Evolutionary conservation across 352 stramenopile species (phyloP).

Genomic region (Globisporangium barbulae): DNA sequence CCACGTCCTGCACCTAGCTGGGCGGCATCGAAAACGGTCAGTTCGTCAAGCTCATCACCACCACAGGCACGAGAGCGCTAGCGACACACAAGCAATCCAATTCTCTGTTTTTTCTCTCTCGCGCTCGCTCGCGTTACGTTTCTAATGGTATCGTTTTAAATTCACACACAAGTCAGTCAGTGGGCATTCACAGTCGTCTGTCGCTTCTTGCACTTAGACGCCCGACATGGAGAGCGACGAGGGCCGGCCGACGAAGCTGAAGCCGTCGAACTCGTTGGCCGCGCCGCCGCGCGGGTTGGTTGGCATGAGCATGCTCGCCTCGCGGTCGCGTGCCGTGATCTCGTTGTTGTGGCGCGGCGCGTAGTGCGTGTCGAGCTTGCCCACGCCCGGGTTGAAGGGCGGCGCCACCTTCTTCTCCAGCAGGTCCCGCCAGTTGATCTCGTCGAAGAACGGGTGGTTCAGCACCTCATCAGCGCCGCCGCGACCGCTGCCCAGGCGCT

Average conservation of each 20-base stretch:
- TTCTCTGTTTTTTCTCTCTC: constrained; percentile 8
- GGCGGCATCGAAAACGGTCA: not conserved
- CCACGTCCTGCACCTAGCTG: constrained; percentile 38
- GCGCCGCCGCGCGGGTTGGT: constrained; percentile 36
- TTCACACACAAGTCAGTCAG: constrained; percentile 4
- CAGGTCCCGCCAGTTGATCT: constrained; percentile 89
- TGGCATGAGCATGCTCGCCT: constrained; percentile 68
- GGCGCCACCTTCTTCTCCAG: constrained; percentile 77
- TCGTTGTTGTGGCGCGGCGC: constrained; percentile 85
- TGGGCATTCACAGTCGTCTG: not conserved
- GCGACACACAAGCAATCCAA: constrained; percentile 6
- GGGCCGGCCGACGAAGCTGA: constrained; percentile 87
- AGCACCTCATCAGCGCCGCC: constrained; percentile 88
- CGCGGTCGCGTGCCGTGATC: constrained; percentile 82
- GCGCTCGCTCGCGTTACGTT: constrained; percentile 3
- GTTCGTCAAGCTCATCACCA: not conserved
- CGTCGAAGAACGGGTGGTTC: constrained; percentile 91
- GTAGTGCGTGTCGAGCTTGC: constrained; percentile 86
- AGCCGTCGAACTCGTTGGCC: constrained; percentile 85
- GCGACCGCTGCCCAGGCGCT: constrained; percentile 93
- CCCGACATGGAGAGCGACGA: constrained; percentile 53
- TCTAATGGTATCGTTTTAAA: constrained; percentile 11
- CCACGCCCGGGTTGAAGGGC: constrained; percentile 87
- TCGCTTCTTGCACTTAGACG: constrained; percentile 7
- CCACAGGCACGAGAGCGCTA: not conserved